These are phyloP conservation scores for Serendipita sp. DNA, from an alignment of 768 basidiomycete genomes.

Conservation along the genomic window DNA sequence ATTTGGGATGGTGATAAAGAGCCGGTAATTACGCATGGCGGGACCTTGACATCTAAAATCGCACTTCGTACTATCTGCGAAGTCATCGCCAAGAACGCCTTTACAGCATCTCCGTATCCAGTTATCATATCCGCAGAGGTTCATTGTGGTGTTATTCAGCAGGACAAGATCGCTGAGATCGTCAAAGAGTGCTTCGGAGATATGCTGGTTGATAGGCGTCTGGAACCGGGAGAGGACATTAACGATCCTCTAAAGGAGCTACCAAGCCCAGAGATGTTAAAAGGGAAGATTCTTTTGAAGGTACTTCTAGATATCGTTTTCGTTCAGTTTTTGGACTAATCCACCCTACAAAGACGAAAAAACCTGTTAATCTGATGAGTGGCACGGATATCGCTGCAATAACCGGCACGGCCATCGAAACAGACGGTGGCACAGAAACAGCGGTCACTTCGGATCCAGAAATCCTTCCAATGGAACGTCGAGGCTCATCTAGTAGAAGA, in stretches of 20 bases:
- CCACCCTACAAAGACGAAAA: conserved; percentile 43
- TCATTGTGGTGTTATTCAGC: conserved; percentile 64
- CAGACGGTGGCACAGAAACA: background rate
- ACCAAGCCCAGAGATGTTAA: conserved; percentile 76
- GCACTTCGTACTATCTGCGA: conserved; percentile 62
- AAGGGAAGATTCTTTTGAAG: conserved; percentile 69
- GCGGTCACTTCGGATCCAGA: background rate
- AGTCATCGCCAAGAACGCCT: conserved; percentile 79
- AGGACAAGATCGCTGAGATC: conserved; percentile 61
- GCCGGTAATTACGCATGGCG: conserved; percentile 79
- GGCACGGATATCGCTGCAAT: background rate
- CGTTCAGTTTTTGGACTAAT: background rate
- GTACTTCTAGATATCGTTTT: conserved; percentile 21
- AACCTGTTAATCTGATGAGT: conserved; percentile 34
- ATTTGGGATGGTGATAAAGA: conserved; percentile 77
- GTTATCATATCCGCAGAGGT: conserved; percentile 87
- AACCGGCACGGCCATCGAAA: background rate
- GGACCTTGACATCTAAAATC: conserved; percentile 73
- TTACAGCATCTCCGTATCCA: conserved; percentile 79
- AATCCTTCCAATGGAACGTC: background rate
- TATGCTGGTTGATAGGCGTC: conserved; percentile 29
- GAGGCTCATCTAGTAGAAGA: background rate
- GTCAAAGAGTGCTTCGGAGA: conserved; percentile 48
- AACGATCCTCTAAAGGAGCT: conserved; percentile 31
- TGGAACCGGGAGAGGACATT: conserved; percentile 25